These are phyloP conservation scores for Cudoniella acicularis DNA, from an alignment of 495 filamentous ascomycete species.

Conservation along the genomic window DNA sequence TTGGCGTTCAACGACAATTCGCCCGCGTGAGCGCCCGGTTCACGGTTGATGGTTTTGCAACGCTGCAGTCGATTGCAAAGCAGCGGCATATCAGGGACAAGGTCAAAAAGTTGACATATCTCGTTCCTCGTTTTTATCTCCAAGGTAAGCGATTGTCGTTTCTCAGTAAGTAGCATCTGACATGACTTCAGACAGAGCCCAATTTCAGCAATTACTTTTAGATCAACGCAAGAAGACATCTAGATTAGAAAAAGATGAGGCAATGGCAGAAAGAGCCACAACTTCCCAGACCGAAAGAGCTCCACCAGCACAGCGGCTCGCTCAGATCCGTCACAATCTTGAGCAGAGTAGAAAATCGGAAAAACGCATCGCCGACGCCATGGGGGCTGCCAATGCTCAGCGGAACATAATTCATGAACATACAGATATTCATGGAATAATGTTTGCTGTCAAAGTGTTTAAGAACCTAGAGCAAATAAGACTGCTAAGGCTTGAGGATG, in stretches of 20 bases:
- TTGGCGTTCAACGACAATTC: conserved; percentile 59
- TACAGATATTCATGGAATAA: not conserved
- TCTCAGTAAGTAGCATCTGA: not conserved
- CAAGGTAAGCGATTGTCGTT: conserved; percentile 30
- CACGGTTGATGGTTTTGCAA: conserved; percentile 51
- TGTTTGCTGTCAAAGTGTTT: conserved; percentile 48
- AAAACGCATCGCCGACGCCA: conserved; percentile 29
- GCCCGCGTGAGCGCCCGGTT: conserved; percentile 58
- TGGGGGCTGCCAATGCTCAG: conserved; percentile 13
- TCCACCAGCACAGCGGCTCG: not conserved
- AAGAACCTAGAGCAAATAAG: conserved; percentile 61
- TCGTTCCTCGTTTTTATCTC: conserved; percentile 66
- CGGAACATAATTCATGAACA: conserved; percentile 4
- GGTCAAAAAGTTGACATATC: conserved; percentile 67
- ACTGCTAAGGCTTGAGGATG: conserved; percentile 59
- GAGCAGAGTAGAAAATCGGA: conserved; percentile 22
- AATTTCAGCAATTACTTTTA: conserved; percentile 4
- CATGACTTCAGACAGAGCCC: not conserved
- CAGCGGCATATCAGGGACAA: conserved; percentile 52
- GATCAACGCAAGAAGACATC: not conserved
- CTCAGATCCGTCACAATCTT: conserved; percentile 2
- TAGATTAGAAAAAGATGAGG: not conserved
- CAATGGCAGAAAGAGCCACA: not conserved
- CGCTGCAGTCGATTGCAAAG: conserved; percentile 47
- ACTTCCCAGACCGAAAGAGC: not conserved